These are phyloP conservation scores for Zelonia costaricensis DNA, from an alignment of 208 protist genomes.

Conservation along the genomic window DNA sequence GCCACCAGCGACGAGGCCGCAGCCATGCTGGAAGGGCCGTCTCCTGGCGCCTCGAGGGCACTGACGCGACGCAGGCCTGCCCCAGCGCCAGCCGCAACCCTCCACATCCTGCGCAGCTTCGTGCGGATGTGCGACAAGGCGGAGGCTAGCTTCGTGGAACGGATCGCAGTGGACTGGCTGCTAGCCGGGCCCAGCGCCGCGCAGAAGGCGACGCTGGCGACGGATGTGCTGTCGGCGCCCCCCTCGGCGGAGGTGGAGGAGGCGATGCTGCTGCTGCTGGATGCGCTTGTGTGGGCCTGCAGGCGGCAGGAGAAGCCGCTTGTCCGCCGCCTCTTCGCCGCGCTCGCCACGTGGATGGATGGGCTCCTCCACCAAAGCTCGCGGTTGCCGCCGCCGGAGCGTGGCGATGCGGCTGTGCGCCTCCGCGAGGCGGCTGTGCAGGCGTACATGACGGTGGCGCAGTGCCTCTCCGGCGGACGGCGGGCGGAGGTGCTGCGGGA, in stretches of 20 bases:
- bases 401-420: not conserved
- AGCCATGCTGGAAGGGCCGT: too few relatives aligned
- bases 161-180: slow-evolving; percentile 51
- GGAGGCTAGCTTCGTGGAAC: slow-evolving; percentile 51
- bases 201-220: too few relatives aligned
- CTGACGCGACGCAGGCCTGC: not conserved
- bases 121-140: slow-evolving; percentile 56
- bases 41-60: too few relatives aligned
- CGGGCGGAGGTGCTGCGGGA: slow-evolving; percentile 56
- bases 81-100: slow-evolving; percentile 30
- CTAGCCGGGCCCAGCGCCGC: not conserved
- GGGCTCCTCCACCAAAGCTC: not conserved
- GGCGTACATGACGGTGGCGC: slow-evolving; percentile 34
- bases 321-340: slow-evolving; percentile 33
- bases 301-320: slow-evolving; percentile 41
- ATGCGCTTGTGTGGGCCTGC: slow-evolving; percentile 56
- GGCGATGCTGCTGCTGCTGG: slow-evolving; percentile 40
- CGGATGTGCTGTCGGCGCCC: not conserved
- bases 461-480: slow-evolving; percentile 62
- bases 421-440: slow-evolving; percentile 23
- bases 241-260: too few relatives aligned
- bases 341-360: slow-evolving; percentile 20
- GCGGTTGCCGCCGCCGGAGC: too few relatives aligned
- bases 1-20: too few relatives aligned
- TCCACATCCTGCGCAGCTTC: slow-evolving; percentile 43